A percentile compares a stretch with the other conserved stretches of the same genome.
These are phyloP conservation scores for Jaapia argillacea DNA, from an alignment of 768 basidiomycete species.

Conservation along the genomic window DNA sequence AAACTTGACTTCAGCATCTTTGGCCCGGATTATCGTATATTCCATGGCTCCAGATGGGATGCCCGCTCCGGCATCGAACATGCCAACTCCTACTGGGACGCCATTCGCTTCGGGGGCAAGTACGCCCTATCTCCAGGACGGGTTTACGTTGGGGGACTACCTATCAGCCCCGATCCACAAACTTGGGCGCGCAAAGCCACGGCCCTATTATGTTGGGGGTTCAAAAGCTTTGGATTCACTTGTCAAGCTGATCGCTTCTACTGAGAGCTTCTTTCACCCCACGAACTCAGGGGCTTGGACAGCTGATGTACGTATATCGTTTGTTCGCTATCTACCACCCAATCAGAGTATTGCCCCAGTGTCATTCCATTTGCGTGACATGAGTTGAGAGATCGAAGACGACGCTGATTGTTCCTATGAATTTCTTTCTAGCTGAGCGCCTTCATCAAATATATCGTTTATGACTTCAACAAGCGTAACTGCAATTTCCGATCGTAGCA, in stretches of 20 bases:
- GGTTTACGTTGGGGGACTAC: slow-evolving; percentile 40
- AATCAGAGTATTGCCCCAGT: too few species aligned
- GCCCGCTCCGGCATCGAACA: slow-evolving; percentile 46
- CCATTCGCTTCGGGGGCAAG: slow-evolving; percentile 27
- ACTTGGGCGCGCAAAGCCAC: slow-evolving; percentile 27
- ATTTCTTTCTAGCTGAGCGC: slow-evolving; percentile 56
- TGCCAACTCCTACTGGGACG: slow-evolving; percentile 44
- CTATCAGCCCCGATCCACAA: slow-evolving; percentile 49
- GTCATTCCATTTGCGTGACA: too few species aligned
- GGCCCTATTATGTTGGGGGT: slow-evolving; percentile 59
- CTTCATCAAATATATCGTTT: slow-evolving; percentile 78
- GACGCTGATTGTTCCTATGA: too few species aligned
- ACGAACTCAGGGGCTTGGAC: slow-evolving; percentile 83
- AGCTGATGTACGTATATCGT: slow-evolving; percentile 41
- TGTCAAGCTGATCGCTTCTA: slow-evolving; percentile 76
- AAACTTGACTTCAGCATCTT: slow-evolving; percentile 38
- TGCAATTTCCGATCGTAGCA: neutral
- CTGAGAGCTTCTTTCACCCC: slow-evolving; percentile 88
- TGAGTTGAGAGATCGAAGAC: too few species aligned
- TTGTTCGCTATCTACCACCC: slow-evolving; percentile 16
- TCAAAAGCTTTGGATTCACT: slow-evolving; percentile 80
- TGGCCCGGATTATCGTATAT: slow-evolving; percentile 82
- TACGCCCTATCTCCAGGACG: slow-evolving; percentile 25
- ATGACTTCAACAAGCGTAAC: slow-evolving; percentile 76
- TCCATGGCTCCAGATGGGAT: slow-evolving; percentile 69